Conservation (phyloP, 2,329 filamentous ascomycete species). For the Aspergillus sergii region DNA sequence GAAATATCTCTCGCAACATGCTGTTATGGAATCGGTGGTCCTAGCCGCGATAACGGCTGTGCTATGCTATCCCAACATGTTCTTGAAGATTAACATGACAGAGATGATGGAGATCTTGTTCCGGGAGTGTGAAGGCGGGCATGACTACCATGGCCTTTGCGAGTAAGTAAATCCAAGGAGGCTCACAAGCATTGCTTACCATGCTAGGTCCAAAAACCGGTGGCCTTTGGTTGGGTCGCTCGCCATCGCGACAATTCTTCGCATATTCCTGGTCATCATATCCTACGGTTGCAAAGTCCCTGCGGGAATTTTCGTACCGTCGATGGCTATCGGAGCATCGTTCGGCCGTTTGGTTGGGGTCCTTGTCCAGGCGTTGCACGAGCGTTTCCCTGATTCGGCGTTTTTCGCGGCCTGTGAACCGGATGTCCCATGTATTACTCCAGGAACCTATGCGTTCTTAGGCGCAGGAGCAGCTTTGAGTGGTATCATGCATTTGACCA, state of each 20-base stretch:
- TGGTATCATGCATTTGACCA: constrained; percentile 97
- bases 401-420: constrained; percentile 90
- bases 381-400: constrained; percentile 75
- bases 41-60: constrained; percentile 82
- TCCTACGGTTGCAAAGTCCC: constrained; percentile 98
- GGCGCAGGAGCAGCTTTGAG: constrained; percentile 88
- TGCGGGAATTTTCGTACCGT: constrained; percentile 95
- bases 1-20: constrained; percentile 82
- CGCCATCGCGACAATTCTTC: constrained; percentile 75
- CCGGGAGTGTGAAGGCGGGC: constrained; percentile 83
- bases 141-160: constrained; percentile 89
- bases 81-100: constrained; percentile 96
- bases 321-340: constrained; percentile 93
- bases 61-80: constrained; percentile 96
- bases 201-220: constrained; percentile 61
- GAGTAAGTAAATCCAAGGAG: constrained; percentile 54
- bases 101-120: constrained; percentile 99
- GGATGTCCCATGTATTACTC: constrained; percentile 93
- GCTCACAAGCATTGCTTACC: constrained; percentile 7
- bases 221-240: constrained; percentile 79
- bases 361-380: constrained; percentile 84
- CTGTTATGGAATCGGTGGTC: constrained; percentile 82
- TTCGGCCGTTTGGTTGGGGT: constrained; percentile 96
- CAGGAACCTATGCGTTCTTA: constrained; percentile 93
- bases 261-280: constrained; percentile 84